Evolutionary conservation across 495 filamentous ascomycete genomes (phyloP).

Genomic region (Bathelium albidoporum): DNA sequence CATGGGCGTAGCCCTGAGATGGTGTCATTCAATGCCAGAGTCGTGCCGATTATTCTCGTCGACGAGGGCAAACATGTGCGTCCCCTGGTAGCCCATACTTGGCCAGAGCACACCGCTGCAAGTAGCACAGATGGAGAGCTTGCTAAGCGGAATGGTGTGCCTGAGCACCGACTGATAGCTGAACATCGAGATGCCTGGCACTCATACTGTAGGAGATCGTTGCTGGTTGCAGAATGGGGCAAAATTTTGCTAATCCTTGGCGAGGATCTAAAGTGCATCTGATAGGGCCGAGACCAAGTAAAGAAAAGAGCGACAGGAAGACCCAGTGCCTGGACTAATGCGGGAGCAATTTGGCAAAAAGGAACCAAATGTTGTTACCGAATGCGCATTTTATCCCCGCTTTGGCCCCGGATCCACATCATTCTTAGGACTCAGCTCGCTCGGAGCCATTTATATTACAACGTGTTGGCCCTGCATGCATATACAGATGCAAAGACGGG

Average conservation of each 20-base stretch:
- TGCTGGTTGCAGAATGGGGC: neutral
- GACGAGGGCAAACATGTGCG: neutral
- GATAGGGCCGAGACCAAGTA: neutral
- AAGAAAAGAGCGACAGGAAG: neutral
- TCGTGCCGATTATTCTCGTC: neutral
- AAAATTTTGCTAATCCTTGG: neutral
- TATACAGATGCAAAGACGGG: neutral
- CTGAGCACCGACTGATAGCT: neutral
- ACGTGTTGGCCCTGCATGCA: slow-evolving; percentile 3
- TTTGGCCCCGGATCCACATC: neutral
- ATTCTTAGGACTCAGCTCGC: neutral
- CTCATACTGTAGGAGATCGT: neutral
- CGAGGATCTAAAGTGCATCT: neutral
- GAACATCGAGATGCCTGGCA: neutral
- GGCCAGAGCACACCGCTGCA: neutral
- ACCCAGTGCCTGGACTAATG: neutral
- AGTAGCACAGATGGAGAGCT: neutral
- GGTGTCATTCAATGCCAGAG: neutral
- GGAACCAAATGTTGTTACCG: neutral
- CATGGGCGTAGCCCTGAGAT: neutral
- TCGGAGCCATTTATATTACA: neutral
- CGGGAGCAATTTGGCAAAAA: neutral
- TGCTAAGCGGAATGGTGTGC: neutral
- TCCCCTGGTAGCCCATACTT: neutral
- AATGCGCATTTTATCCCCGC: neutral